These are phyloP conservation scores for Picocystis sp. DNA, from an alignment of 163 green algal genomes.

Conservation along the genomic window DNA sequence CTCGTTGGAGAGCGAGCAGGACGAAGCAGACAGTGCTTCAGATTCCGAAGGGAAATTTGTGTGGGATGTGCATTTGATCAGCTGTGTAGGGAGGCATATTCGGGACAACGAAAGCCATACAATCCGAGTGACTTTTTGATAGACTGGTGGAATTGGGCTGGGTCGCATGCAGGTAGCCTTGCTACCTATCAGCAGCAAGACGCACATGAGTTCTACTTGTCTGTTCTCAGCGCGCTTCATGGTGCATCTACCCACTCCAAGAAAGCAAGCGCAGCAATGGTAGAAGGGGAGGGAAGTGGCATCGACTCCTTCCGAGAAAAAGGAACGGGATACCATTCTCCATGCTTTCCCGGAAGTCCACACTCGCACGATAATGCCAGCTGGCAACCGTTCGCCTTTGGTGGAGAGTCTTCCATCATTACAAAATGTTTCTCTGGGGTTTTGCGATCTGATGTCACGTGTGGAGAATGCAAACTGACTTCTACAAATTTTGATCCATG, in stretches of 20 bases:
- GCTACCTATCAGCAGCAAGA: slow-evolving; percentile 68
- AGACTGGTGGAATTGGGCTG: slow-evolving; percentile 44
- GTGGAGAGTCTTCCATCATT: neutral
- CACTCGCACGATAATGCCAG: slow-evolving; percentile 1
- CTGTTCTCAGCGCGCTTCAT: slow-evolving; percentile 40
- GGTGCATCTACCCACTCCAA: neutral
- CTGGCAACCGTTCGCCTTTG: neutral
- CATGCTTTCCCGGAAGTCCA: neutral
- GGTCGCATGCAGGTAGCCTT: slow-evolving; percentile 7
- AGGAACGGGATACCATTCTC: neutral
- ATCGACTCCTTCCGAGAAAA: neutral
- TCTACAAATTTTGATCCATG: slow-evolving; percentile 65
- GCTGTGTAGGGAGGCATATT: slow-evolving; percentile 57
- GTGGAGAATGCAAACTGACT: slow-evolving; percentile 51
- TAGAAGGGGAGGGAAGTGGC: neutral
- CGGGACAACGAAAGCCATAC: slow-evolving; percentile 30
- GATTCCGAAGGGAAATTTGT: slow-evolving; percentile 1
- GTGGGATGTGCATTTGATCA: slow-evolving; percentile 30
- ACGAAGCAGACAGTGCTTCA: neutral
- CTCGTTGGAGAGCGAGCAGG: neutral
- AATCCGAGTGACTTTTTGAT: slow-evolving; percentile 56
- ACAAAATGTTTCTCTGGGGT: slow-evolving; percentile 19
- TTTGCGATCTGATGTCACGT: slow-evolving; percentile 69
- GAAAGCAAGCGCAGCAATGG: neutral
- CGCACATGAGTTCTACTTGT: slow-evolving; percentile 87